Conservation (phyloP, 495 filamentous ascomycete species). For the Penicillium samsonianum region DNA sequence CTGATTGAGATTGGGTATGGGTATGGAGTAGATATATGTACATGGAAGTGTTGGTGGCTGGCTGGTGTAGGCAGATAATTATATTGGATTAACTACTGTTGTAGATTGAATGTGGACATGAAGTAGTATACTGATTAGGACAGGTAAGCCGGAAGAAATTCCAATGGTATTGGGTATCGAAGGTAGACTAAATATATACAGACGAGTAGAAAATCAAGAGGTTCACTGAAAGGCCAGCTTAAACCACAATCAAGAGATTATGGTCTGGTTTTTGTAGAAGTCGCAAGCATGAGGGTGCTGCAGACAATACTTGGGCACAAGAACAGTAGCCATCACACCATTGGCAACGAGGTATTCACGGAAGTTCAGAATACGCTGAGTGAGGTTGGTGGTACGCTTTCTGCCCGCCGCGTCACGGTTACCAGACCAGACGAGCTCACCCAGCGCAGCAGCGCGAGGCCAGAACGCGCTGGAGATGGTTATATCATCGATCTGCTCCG, state of each 20-base stretch:
- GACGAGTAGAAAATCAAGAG: neutral
- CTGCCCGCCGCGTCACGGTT: slow-evolving; percentile 48
- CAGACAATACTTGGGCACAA: slow-evolving; percentile 58
- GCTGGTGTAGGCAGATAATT: too few species aligned
- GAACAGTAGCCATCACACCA: slow-evolving; percentile 48
- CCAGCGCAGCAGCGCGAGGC: slow-evolving; percentile 57
- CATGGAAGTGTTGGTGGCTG: neutral
- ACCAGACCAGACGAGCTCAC: slow-evolving; percentile 56
- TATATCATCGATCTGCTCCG: slow-evolving; percentile 56
- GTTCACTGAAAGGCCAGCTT: neutral
- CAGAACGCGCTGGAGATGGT: slow-evolving; percentile 52
- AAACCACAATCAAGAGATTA: slow-evolving; percentile 23
- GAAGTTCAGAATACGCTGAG: slow-evolving; percentile 59
- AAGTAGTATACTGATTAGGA: neutral
- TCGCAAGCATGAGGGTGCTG: slow-evolving; percentile 59
- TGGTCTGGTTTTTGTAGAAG: slow-evolving; percentile 51
- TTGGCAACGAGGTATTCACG: slow-evolving; percentile 58
- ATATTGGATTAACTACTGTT: neutral
- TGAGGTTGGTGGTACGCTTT: slow-evolving; percentile 54
- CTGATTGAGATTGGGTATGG: neutral
- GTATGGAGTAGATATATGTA: neutral
- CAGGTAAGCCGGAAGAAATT: neutral
- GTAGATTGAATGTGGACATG: neutral
- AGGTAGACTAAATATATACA: slow-evolving; percentile 8
- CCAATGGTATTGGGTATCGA: slow-evolving; percentile 19